These are phyloP conservation scores for Gilbertella persicaria DNA, from an alignment of 371 early-diverging fungal genomes.

Conservation along the genomic window DNA sequence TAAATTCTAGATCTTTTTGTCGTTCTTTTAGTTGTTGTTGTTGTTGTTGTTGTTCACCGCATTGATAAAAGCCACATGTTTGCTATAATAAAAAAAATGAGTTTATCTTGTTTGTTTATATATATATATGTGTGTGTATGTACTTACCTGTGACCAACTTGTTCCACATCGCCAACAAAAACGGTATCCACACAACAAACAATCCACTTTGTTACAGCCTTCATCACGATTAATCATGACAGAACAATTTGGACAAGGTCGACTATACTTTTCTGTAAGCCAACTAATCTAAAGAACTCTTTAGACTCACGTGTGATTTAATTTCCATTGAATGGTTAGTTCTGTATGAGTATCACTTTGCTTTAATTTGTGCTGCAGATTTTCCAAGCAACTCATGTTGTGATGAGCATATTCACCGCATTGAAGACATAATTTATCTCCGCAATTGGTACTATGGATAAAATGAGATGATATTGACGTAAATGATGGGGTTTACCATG, in stretches of 20 bases:
- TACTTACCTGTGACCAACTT: constrained; percentile 40
- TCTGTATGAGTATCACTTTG: constrained; percentile 19
- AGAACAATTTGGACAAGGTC: constrained; percentile 71
- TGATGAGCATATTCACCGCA: constrained; percentile 53
- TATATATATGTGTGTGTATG: neutral
- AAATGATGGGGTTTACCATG: constrained; percentile 44
- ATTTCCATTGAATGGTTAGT: constrained; percentile 52
- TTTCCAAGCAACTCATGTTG: constrained; percentile 43
- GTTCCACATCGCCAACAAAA: constrained; percentile 70
- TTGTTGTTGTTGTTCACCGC: constrained; percentile 18
- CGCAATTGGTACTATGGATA: constrained; percentile 30
- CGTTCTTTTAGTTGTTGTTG: neutral
- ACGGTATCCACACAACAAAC: constrained; percentile 68
- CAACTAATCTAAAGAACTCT: neutral
- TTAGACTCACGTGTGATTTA: constrained; percentile 43
- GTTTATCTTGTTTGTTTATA: neutral
- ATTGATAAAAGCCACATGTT: constrained; percentile 46
- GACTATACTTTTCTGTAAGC: constrained; percentile 27
- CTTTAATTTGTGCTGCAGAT: constrained; percentile 31
- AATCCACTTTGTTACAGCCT: constrained; percentile 80
- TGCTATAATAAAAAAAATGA: constrained; percentile 14
- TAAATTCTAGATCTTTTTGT: neutral
- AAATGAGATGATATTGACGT: neutral
- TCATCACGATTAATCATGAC: constrained; percentile 77
- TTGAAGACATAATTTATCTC: constrained; percentile 49